These are phyloP conservation scores for Colletotrichum melonis DNA, from an alignment of 2,329 filamentous ascomycete genomes.

Conservation along the genomic window DNA sequence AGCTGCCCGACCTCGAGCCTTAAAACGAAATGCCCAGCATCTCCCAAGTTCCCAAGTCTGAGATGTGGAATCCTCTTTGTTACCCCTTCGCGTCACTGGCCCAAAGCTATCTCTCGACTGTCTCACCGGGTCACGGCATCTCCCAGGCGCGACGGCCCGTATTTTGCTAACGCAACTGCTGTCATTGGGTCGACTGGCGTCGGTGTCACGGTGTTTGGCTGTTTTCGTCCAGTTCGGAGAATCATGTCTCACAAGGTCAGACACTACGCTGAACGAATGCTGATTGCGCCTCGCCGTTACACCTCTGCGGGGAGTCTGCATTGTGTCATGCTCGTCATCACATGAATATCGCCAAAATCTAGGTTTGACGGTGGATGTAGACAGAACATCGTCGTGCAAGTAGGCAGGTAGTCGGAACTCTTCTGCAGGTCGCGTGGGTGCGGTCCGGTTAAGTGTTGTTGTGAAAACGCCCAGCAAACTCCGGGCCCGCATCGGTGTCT, in stretches of 20 bases:
- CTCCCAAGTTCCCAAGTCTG: not conserved
- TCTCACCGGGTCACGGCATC: slow-evolving; percentile 20
- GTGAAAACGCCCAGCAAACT: not conserved
- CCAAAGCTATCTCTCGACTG: slow-evolving; percentile 1
- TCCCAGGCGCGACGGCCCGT: slow-evolving; percentile 31
- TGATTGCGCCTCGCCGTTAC: not conserved
- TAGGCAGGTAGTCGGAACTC: no score
- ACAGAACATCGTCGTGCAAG: not conserved
- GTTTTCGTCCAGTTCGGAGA: slow-evolving; percentile 10
- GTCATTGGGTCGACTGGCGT: not conserved
- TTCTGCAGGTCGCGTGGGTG: not conserved
- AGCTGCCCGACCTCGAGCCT: not conserved
- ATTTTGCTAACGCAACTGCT: slow-evolving; percentile 5
- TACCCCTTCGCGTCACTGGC: slow-evolving; percentile 16
- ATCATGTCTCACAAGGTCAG: slow-evolving; percentile 20
- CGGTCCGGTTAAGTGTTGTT: not conserved
- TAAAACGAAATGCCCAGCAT: not conserved
- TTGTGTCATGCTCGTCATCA: not conserved
- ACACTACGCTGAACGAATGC: not conserved
- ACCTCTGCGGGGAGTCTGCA: not conserved
- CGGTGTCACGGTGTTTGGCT: not conserved
- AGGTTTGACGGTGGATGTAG: not conserved
- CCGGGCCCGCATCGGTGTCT: not conserved
- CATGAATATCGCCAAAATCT: not conserved
- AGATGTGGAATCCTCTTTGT: not conserved